Base-by-base conservation (phyloP, 2,329 filamentous ascomycete species). In the Fusarium irregulare region DNA sequence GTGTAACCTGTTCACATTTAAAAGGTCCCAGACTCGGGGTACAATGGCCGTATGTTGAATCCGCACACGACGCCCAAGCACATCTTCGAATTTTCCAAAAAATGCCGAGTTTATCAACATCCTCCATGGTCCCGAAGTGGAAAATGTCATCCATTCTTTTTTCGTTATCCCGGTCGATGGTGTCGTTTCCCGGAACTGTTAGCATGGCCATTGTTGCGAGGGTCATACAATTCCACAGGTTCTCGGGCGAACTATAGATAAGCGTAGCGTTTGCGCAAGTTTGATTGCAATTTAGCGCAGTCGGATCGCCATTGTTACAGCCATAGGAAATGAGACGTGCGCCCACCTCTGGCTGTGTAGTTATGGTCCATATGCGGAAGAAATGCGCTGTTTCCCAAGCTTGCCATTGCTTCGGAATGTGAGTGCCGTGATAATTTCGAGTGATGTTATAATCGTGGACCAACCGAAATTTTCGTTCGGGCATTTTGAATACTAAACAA, bases 321-420 rank as follows among this genome's bases (percentile, higher is more conserved):
- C 60, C 60, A 0, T 47, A 42, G 0, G 58, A 42, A 4, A 63
- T 62, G 4, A 63, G 60, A 6, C 27, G 12, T 0, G 42, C 57
- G 8, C 4, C 6, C 1, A 11, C 8, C 0, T 41, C n/a, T 9
- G 57, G 41, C 2, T 56, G 10, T 1, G n/a, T 11, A 1, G 32
- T 10, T 4, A 47, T 55, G 0, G 42, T 16, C 20, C 20, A 21
- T 21, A 21, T 5, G 2, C 42, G 47, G 2, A 47, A 32, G 13
- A 63, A 63, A 7, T 63, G 58, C 3, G 60, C 48, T 3, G 48
- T 42, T 54, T 63, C 47, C 60, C 60, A 63, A 1, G 34, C 48
- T 4, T 63, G 58, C 60, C 60, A 63, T 28, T 56, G 25, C 7
- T 46, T 34, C 1, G 56, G 27, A 11, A 62, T 61, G 6, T 11